Evolutionary conservation across 768 basidiomycete species (phyloP).

Genomic region (Boletus edulis): DNA sequence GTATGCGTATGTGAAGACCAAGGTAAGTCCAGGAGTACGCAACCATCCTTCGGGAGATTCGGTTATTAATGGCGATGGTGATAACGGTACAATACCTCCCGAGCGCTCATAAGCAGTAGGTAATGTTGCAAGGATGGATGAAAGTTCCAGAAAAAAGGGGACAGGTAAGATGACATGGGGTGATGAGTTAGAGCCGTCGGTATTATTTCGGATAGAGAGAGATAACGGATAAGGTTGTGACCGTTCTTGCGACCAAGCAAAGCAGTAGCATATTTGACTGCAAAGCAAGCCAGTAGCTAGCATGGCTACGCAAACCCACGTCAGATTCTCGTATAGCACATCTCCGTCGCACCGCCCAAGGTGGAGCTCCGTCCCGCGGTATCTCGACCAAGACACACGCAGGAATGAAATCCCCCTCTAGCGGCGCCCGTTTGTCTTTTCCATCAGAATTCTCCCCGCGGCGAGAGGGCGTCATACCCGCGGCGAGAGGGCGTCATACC

Average conservation of each 20-base stretch:
- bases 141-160: background rate
- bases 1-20: background rate
- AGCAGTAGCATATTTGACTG: background rate
- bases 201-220: background rate
- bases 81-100: background rate
- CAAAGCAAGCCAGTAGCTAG: too few species aligned
- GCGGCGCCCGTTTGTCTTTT: background rate
- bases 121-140: background rate
- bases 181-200: background rate
- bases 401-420: constrained; percentile 6
- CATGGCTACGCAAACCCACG: too few species aligned
- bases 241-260: background rate
- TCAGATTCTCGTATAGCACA: too few species aligned
- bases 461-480: background rate
- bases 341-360: background rate
- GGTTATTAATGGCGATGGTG: too few species aligned
- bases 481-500: background rate
- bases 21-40: background rate
- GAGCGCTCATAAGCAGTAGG: background rate
- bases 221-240: background rate
- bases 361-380: background rate
- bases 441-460: background rate
- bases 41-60: background rate
- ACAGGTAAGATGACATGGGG: background rate
- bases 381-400: background rate